These are phyloP conservation scores for Umbellularia californica DNA, from an alignment of 164 flowering plant species.

Conservation along the genomic window DNA sequence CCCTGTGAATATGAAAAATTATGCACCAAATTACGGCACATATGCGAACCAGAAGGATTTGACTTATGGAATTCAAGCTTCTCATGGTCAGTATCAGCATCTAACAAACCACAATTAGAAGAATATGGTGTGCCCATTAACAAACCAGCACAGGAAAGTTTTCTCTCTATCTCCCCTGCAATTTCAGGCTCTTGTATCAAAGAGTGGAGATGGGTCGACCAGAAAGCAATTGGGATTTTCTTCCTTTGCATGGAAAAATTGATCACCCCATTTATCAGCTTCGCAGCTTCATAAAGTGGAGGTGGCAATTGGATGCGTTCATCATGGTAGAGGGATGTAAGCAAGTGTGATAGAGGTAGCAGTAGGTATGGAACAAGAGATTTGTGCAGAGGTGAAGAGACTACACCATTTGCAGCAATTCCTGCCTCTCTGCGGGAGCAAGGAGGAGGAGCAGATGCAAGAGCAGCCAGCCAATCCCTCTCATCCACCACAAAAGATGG, in stretches of 20 bases:
- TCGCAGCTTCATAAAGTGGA: slow-evolving; percentile 52
- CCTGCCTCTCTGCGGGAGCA: slow-evolving; percentile 96
- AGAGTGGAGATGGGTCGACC: slow-evolving; percentile 55
- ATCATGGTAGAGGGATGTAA: slow-evolving; percentile 70
- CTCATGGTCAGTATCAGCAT: slow-evolving; percentile 23
- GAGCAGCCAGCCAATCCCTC: slow-evolving; percentile 92
- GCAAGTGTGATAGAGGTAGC: slow-evolving; percentile 58
- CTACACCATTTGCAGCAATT: slow-evolving; percentile 68
- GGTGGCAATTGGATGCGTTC: slow-evolving; percentile 71
- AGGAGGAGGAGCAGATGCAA: slow-evolving; percentile 83
- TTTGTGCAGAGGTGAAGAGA: slow-evolving; percentile 61
- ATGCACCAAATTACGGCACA: slow-evolving; percentile 18
- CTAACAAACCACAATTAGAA: slow-evolving; percentile 25
- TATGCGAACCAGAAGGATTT: slow-evolving; percentile 14
- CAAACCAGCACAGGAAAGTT: slow-evolving; percentile 43
- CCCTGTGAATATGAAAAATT: slow-evolving; percentile 27
- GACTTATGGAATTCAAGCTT: slow-evolving; percentile 18
- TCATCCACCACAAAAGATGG: slow-evolving; percentile 82
- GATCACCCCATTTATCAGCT: slow-evolving; percentile 39
- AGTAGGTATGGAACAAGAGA: slow-evolving; percentile 75
- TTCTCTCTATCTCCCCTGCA: slow-evolving; percentile 45
- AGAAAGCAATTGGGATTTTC: slow-evolving; percentile 39
- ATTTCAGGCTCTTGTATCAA: slow-evolving; percentile 53
- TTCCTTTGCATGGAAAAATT: slow-evolving; percentile 47
- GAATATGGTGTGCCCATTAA: slow-evolving; percentile 28